Base-by-base conservation (phyloP, 2,329 filamentous ascomycete species). In the Colletotrichum sp. region DNA sequence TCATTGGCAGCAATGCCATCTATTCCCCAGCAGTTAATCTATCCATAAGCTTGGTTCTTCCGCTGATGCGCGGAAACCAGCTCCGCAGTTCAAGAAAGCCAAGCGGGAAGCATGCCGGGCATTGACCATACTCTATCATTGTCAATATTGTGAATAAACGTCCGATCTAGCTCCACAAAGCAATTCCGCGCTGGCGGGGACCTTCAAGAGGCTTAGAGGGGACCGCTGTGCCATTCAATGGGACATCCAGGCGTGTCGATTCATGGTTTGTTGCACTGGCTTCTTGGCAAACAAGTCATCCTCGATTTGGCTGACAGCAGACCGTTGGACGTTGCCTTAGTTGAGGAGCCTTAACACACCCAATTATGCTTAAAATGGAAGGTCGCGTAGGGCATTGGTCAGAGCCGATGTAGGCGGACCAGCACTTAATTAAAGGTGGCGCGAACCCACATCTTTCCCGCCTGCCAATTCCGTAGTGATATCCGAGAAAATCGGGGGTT, bases 321-420 rank as follows among this genome's bases (percentile, higher is more conserved):
- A 18, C 62, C 63, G 72, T 52, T 32, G 24, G 36, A 32, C 28
- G 69, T 59, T 44, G 24, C 69, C 68, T 68, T 64, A 44, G 21
- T 26, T 57, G 69, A 69, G 64, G 69, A 44, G 64, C 55, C 64
- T 62, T 68, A 65, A 57, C 18, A 36, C 16, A 16, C 39, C 57
- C 68, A 76, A 26, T 76, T 69, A 73, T 69, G 73, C 73, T 76
- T 76, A 73, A 72, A 73, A 21, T 67, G 73, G 73, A 76, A 76
- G 73, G 73, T 76, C 73, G 69, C 64, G 55, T 52, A 28, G 57
- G 30, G 59, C 64, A 72, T 69, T 69, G 63, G 73, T 15, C 13
- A 10, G 49, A 39, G 30, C 34, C 44, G 24, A 52, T 69, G n/a
- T 32, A 63, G 69, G 49, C 44, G 32, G 28, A 28, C 44, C 18